Evolutionary conservation across 1,284 basidiomycete species (phyloP), one percentile per base, ranked within the genome.

Genomic region (Gomphus bonarii): DNA sequence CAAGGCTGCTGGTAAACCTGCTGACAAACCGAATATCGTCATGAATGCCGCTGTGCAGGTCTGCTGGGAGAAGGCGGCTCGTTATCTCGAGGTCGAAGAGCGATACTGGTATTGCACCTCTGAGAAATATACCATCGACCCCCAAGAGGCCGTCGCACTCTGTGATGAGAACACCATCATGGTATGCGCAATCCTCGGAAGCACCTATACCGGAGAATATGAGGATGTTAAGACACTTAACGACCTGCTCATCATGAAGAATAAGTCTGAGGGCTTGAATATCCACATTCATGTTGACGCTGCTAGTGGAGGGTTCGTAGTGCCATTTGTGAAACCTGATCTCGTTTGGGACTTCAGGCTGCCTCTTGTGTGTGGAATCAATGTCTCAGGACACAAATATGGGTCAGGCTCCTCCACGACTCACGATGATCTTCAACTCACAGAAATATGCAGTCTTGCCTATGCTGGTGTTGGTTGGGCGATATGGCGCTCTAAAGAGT

Each of bases 61-160:
- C 40, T 68, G 68, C 59, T 69, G 68, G 68, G 68, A 66, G 55
- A 66, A 66, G 50, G 65, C 65, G 1, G 61, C 64, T 20, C 59
- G 67, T 35, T 70, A 69, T 58, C 62, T 58, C 35, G 57, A 58
- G 31, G 57, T 58, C 30, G 68, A 69, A 55, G 66, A 65, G 51
- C 61, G 62, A 44, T 66, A 62, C 56, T 63, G 64, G 51, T 64
- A 65, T 52, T 64, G 63, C 57, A 61, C 61, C 4, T 44, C 55
- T 16, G 62, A 63, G 36, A 57, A 62, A 50, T 74, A 74, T 64
- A 66, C 69, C 57, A 63, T 73, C 52, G 70, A 73, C 55, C 71
- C 74, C 35, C 65, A 74, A 59, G 70, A 73, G 61, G 69, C 70
- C 12, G 66, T 73, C 35, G 70, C 71, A 30, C 64, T 72, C 50